These are phyloP conservation scores for Penicillium antarcticum DNA, from an alignment of 495 filamentous ascomycete species.

Conservation along the genomic window DNA sequence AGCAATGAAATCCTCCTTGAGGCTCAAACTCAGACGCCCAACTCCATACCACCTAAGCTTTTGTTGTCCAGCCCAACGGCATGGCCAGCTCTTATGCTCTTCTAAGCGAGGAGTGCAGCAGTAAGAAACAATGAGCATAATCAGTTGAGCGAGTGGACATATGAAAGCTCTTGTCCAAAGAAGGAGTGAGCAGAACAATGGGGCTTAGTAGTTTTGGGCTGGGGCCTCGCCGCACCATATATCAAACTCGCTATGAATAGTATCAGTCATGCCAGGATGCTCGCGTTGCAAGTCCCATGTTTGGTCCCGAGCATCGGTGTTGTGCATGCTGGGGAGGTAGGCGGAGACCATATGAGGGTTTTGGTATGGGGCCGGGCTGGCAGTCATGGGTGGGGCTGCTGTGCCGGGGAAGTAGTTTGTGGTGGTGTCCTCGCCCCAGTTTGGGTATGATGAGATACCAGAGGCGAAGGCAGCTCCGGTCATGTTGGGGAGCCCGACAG, in stretches of 20 bases:
- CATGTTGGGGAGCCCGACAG: neutral
- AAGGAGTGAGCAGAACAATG: neutral
- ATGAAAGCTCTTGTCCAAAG: neutral
- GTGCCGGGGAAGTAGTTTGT: neutral
- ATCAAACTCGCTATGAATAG: constrained; percentile 3
- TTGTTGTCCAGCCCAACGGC: constrained; percentile 10
- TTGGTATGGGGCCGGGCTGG: constrained; percentile 8
- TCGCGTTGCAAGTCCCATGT: constrained; percentile 6
- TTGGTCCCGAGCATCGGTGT: neutral
- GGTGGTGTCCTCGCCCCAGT: constrained; percentile 2
- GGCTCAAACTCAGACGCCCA: constrained; percentile 1
- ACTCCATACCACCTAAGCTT: constrained; percentile 1
- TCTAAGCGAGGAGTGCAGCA: constrained; percentile 4
- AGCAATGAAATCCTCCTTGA: neutral
- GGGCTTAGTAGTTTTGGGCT: neutral
- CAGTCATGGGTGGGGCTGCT: neutral
- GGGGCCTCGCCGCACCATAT: constrained; percentile 3
- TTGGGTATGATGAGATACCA: constrained; percentile 1
- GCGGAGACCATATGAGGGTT: neutral
- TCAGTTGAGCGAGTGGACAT: neutral
- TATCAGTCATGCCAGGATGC: neutral
- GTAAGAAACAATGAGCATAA: constrained; percentile 2
- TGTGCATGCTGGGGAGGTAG: constrained; percentile 9
- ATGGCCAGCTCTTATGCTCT: constrained; percentile 1
- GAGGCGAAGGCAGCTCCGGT: neutral